Evolutionary conservation across 352 stramenopile genomes (phyloP).

Genomic region (Hyaloperonospora brassicae): DNA sequence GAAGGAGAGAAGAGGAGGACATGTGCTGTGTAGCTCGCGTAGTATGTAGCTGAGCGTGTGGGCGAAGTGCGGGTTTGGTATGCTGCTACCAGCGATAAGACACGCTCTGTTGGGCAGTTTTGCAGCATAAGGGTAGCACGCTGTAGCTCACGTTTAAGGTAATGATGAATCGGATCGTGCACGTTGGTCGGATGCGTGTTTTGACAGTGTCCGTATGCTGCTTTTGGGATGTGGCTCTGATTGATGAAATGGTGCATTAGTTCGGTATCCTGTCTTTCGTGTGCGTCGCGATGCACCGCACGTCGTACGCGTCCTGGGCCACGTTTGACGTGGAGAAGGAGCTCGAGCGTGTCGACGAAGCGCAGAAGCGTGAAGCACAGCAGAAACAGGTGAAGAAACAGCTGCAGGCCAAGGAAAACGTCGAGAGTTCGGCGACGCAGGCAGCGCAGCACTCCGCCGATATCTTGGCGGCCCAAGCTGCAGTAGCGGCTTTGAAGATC

Average conservation of each 20-base stretch:
- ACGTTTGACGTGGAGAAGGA: conserved; percentile 65
- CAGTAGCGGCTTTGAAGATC: conserved; percentile 57
- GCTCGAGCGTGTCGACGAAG: conserved; percentile 43
- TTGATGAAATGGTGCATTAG: not conserved
- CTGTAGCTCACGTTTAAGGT: too few relatives aligned
- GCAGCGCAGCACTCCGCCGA: conserved; percentile 48
- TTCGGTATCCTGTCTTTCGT: not conserved
- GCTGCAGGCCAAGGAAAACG: conserved; percentile 34
- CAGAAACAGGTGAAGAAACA: conserved; percentile 31
- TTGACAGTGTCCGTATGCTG: not conserved
- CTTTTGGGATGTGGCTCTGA: not conserved
- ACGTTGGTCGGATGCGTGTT: too few relatives aligned
- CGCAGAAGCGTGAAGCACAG: conserved; percentile 26
- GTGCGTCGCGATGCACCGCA: conserved; percentile 20
- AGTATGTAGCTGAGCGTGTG: not conserved
- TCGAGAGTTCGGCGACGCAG: conserved; percentile 38
- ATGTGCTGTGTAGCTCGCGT: conserved; percentile 2
- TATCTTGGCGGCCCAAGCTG: conserved; percentile 51
- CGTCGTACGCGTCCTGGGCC: conserved; percentile 51
- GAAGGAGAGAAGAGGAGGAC: not conserved
- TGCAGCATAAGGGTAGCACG: too few relatives aligned
- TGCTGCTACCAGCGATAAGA: too few relatives aligned
- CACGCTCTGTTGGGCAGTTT: too few relatives aligned
- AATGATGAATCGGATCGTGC: too few relatives aligned
- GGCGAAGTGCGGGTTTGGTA: too few relatives aligned